Percentiles rank a stretch among this genome's conserved stretches.
Conservation (phyloP, 495 filamentous ascomycete species). For the Penicillium psychrofluorescens region DNA sequence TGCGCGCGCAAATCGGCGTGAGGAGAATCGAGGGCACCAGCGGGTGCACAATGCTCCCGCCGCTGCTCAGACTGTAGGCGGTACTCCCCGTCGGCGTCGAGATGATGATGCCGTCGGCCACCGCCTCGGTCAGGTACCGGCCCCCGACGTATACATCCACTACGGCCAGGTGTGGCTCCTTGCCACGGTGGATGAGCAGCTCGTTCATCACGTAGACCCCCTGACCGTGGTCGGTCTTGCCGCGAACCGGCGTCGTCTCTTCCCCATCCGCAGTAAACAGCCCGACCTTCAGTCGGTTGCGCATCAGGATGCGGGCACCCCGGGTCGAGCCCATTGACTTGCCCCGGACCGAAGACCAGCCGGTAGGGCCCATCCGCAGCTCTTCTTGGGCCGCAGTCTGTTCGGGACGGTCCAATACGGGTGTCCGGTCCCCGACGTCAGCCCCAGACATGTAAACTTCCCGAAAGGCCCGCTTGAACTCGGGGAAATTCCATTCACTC, state of each 20-base stretch:
- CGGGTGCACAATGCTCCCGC: constrained; percentile 93
- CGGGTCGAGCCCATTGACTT: constrained; percentile 73
- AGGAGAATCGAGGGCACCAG: constrained; percentile 79
- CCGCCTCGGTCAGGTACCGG: constrained; percentile 81
- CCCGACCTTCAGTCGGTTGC: constrained; percentile 78
- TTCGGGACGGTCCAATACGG: constrained; percentile 22
- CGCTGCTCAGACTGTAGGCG: constrained; percentile 85
- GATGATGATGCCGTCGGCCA: constrained; percentile 91
- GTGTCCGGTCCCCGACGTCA: constrained; percentile 41
- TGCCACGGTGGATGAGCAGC: constrained; percentile 84
- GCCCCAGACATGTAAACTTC: constrained; percentile 92
- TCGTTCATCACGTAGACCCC: constrained; percentile 90
- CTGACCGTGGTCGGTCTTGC: constrained; percentile 27
- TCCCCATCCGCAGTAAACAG: constrained; percentile 60
- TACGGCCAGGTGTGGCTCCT: constrained; percentile 81
- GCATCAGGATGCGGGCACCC: constrained; percentile 70
- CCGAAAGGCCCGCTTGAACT: constrained; percentile 83
- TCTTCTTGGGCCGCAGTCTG: constrained; percentile 11
- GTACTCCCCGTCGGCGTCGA: constrained; percentile 91
- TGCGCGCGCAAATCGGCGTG: constrained; percentile 90
- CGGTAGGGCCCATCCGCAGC: constrained; percentile 29
- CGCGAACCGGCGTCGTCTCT: constrained; percentile 29
- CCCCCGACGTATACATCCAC: constrained; percentile 81
- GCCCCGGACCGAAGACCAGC: constrained; percentile 68
- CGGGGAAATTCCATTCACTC: constrained; percentile 91